Percentiles rank a stretch among this genome's conserved stretches.
These are phyloP conservation scores for Cenchrus americanus DNA, from an alignment of 176 grass and related monocot genomes.

Conservation along the genomic window DNA sequence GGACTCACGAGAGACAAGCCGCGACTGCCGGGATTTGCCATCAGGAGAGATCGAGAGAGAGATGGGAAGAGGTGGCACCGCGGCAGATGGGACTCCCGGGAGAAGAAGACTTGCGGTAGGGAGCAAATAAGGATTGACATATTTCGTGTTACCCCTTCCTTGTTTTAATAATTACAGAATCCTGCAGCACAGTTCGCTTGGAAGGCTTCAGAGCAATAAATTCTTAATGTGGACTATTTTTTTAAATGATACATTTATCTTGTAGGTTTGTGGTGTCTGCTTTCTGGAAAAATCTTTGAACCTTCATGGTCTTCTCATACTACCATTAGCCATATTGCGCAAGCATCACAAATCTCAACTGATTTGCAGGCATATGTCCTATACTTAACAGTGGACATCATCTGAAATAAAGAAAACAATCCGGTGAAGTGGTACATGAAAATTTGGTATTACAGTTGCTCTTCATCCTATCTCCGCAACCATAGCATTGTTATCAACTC, in stretches of 20 bases:
- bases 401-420: neutral
- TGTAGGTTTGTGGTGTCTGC: neutral
- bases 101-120: too few species aligned
- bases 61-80: too few species aligned
- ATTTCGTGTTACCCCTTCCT: too few species aligned
- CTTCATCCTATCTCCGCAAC: neutral
- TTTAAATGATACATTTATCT: neutral
- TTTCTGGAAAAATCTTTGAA: slow-evolving; percentile 29
- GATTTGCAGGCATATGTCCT: neutral
- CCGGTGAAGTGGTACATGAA: neutral
- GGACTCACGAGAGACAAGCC: too few species aligned
- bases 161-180: too few species aligned
- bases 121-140: too few species aligned
- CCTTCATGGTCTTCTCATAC: slow-evolving; percentile 2
- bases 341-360: neutral
- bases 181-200: neutral
- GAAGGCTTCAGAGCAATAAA: slow-evolving; percentile 4
- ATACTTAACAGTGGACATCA: neutral
- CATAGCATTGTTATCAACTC: neutral
- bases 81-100: too few species aligned
- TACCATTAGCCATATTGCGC: slow-evolving; percentile 2
- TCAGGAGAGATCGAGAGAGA: too few species aligned
- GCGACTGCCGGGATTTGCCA: too few species aligned
- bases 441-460: neutral
- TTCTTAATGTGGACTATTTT: neutral